Percentiles rank a stretch among this genome's conserved stretches.
phyloP scores from a whole-genome alignment of 139 green algal genomes.

The Chlorella sorokiniana region DNA sequence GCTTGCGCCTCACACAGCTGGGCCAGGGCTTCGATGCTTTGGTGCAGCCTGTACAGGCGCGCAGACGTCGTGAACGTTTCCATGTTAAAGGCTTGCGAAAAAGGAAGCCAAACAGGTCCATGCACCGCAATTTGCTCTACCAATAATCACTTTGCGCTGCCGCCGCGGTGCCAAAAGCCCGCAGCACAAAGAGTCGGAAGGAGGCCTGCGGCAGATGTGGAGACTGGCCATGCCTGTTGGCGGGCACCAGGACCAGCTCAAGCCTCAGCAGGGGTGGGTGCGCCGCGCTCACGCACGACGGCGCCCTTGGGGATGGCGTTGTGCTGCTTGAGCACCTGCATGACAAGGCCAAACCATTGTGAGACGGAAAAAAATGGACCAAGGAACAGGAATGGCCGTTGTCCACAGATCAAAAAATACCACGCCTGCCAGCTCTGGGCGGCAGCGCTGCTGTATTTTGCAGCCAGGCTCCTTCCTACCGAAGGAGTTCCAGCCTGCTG shows the following conservation, averaged over 20 bases:
- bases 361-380: background rate
- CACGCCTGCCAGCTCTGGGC: background rate
- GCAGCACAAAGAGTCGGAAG: conserved; percentile 12
- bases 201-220: background rate
- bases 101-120: too few relatives aligned
- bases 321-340: conserved; percentile 76
- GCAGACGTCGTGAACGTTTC: too few relatives aligned
- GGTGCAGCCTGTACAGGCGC: too few relatives aligned
- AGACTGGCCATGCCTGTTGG: background rate
- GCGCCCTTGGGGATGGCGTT: conserved; percentile 68
- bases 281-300: conserved; percentile 11
- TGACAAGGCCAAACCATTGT: background rate
- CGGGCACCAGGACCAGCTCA: background rate
- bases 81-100: too few relatives aligned
- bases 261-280: background rate
- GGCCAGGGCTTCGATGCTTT: too few relatives aligned
- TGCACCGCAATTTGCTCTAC: too few relatives aligned
- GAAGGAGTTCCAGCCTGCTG: too few relatives aligned
- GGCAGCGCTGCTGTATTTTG: too few relatives aligned
- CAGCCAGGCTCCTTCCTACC: too few relatives aligned
- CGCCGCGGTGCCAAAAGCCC: conserved; percentile 19
- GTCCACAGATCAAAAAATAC: background rate
- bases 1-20: too few relatives aligned
- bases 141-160: conserved; percentile 8
- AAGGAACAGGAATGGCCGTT: too few relatives aligned